These are phyloP conservation scores for Xylaria sp. DNA, from an alignment of 2,329 filamentous ascomycete species.

Conservation along the genomic window DNA sequence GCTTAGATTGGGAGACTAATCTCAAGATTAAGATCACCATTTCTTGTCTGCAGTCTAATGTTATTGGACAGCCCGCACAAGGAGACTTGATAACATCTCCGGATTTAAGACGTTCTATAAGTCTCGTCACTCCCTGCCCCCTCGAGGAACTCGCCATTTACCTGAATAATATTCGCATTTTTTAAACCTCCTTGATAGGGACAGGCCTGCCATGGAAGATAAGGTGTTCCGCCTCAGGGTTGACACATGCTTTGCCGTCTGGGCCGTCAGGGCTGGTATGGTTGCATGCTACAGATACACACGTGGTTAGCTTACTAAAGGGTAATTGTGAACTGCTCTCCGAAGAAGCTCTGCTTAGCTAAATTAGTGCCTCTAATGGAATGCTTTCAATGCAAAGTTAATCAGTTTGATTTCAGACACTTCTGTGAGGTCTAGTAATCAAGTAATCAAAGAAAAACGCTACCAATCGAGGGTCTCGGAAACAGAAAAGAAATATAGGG, in stretches of 20 bases:
- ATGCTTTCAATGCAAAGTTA: constrained; percentile 6
- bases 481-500: background rate
- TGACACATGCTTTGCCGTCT: constrained; percentile 1
- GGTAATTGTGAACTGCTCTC: background rate
- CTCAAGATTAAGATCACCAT: too few species aligned
- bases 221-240: constrained; percentile 9
- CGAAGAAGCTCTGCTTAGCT: constrained; percentile 1
- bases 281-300: constrained; percentile 4
- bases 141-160: constrained; percentile 21
- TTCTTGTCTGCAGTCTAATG: constrained; percentile 24
- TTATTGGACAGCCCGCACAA: constrained; percentile 21
- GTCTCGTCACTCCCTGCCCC: constrained; percentile 9
- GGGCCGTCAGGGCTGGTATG: constrained; percentile 1
- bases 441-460: constrained; percentile 11
- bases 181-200: constrained; percentile 12
- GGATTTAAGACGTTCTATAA: constrained; percentile 25
- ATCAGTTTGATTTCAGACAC: constrained; percentile 6
- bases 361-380: constrained; percentile 2
- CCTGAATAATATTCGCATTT: constrained; percentile 22
- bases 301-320: constrained; percentile 3
- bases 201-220: constrained; percentile 7
- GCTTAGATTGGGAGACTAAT: too few species aligned
- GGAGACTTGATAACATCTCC: constrained; percentile 34
- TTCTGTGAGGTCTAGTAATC: constrained; percentile 9
- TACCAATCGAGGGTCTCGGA: background rate